Evolutionary conservation across 495 filamentous ascomycete species (phyloP).

Genomic region (Lepraria neglecta): DNA sequence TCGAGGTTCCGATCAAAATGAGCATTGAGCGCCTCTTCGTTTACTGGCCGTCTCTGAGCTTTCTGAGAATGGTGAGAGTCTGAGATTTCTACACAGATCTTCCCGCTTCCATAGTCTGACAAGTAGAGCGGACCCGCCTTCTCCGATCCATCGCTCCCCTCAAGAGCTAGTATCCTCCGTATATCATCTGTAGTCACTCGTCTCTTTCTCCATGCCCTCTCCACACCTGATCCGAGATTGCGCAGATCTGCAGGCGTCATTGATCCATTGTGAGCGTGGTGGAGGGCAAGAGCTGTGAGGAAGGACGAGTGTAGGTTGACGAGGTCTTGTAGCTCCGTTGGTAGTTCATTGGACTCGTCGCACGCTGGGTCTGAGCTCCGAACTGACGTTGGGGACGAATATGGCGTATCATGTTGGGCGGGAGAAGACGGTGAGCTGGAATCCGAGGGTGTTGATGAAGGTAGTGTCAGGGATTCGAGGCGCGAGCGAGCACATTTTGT

Average conservation of each 20-base stretch:
- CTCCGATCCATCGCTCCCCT: conserved; percentile 29
- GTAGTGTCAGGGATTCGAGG: conserved; percentile 24
- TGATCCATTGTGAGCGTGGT: conserved; percentile 58
- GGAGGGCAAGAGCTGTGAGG: conserved; percentile 50
- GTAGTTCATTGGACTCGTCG: conserved; percentile 7
- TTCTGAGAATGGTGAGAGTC: conserved; percentile 34
- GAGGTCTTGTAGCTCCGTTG: conserved; percentile 27
- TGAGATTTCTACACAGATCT: conserved; percentile 42
- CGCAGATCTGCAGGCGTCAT: conserved; percentile 53
- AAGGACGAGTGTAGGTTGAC: conserved; percentile 29
- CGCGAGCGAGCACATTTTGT: conserved; percentile 26
- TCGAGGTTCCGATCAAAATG: conserved; percentile 47
- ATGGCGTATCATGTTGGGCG: conserved; percentile 13
- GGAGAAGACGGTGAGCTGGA: background rate
- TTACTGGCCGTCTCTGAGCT: conserved; percentile 44
- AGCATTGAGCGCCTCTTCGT: conserved; percentile 50
- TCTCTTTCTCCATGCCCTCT: conserved; percentile 56
- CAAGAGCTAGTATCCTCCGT: conserved; percentile 48
- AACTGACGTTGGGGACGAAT: conserved; percentile 18
- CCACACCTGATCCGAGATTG: conserved; percentile 48
- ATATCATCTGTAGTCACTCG: conserved; percentile 54
- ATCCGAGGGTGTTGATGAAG: conserved; percentile 14
- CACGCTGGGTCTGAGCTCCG: background rate
- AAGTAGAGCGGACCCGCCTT: conserved; percentile 38
- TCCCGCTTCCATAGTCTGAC: conserved; percentile 53